A percentile compares a stretch with the other conserved stretches of the same genome.
These are phyloP conservation scores for Gastrolobium bilobum DNA, from an alignment of 306 rosid species.

Conservation along the genomic window DNA sequence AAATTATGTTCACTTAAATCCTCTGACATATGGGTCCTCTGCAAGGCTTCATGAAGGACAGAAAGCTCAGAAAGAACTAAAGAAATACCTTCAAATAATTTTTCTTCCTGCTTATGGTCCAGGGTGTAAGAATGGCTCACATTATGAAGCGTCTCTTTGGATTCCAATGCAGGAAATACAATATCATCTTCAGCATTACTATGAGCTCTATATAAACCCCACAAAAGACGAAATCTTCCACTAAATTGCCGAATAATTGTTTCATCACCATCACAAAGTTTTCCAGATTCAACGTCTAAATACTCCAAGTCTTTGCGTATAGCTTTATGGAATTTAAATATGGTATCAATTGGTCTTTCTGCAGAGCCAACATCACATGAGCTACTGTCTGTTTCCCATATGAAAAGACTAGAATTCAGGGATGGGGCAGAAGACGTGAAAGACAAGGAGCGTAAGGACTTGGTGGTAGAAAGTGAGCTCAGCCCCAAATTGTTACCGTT, in stretches of 20 bases:
- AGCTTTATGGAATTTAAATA: conserved; percentile 98
- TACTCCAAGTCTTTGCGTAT: conserved; percentile 98
- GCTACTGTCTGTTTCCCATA: conserved; percentile 88
- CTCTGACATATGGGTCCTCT: conserved; percentile 52
- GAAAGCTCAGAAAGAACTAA: conserved; percentile 88
- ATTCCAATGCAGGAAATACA: conserved; percentile 97
- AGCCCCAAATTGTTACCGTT: conserved; percentile 84
- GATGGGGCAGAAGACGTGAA: conserved; percentile 92
- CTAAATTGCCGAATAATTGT: conserved; percentile 76
- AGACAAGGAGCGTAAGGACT: conserved; percentile 89
- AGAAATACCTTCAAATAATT: conserved; percentile 89
- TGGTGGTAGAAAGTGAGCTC: conserved; percentile 75
- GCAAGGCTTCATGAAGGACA: conserved; percentile 76
- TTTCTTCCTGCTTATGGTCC: conserved; percentile 97
- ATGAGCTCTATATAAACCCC: conserved; percentile 99
- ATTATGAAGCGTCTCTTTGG: conserved; percentile 96
- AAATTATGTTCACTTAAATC: conserved; percentile 55
- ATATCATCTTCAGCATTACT: conserved; percentile 99
- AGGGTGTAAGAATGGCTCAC: conserved; percentile 96
- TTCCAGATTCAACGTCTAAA: conserved; percentile 98
- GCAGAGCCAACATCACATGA: conserved; percentile 71
- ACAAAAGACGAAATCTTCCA: conserved; percentile 95
- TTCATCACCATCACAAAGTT: conserved; percentile 87
- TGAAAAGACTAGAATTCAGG: conserved; percentile 90
- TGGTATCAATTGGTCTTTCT: conserved; percentile 97